Evolutionary conservation across 208 protist genomes (phyloP).

Genomic region (Crithidia brevicula): DNA sequence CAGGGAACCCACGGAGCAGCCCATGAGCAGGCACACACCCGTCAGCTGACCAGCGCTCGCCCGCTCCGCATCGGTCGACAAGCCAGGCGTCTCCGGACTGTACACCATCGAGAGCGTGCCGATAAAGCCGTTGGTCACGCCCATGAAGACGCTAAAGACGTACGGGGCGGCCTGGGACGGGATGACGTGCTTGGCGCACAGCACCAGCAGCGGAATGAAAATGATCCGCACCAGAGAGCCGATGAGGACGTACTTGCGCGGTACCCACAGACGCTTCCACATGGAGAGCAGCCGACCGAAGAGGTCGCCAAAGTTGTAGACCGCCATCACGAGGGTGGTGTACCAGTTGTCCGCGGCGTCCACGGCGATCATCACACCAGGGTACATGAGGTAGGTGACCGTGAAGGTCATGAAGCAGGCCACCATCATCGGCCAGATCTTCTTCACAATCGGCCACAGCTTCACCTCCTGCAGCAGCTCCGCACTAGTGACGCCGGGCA

Average conservation of each 20-base stretch:
- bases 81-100: conserved; percentile 41
- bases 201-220: conserved; percentile 73
- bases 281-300: conserved; percentile 55
- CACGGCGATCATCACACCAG: conserved; percentile 69
- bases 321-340: conserved; percentile 69
- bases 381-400: conserved; percentile 78
- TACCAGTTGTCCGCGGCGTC: conserved; percentile 62
- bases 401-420: conserved; percentile 68
- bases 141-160: conserved; percentile 53
- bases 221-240: conserved; percentile 51
- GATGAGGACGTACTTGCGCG: conserved; percentile 42
- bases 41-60: conserved; percentile 68
- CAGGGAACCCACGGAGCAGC: conserved; percentile 69
- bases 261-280: conserved; percentile 52
- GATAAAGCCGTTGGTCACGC: conserved; percentile 78
- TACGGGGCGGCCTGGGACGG: conserved; percentile 50
- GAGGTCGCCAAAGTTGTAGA: conserved; percentile 76
- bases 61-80: conserved; percentile 55
- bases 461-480: conserved; percentile 42
- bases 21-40: conserved; percentile 68
- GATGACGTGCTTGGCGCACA: conserved; percentile 69
- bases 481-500: conserved; percentile 28
- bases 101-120: conserved; percentile 82
- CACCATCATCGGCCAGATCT: conserved; percentile 84
- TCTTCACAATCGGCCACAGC: conserved; percentile 63